Percentiles rank a stretch among this genome's conserved stretches.
These are phyloP conservation scores for Aureobasidium sp. DNA, from an alignment of 2,329 filamentous ascomycete genomes.

Conservation along the genomic window DNA sequence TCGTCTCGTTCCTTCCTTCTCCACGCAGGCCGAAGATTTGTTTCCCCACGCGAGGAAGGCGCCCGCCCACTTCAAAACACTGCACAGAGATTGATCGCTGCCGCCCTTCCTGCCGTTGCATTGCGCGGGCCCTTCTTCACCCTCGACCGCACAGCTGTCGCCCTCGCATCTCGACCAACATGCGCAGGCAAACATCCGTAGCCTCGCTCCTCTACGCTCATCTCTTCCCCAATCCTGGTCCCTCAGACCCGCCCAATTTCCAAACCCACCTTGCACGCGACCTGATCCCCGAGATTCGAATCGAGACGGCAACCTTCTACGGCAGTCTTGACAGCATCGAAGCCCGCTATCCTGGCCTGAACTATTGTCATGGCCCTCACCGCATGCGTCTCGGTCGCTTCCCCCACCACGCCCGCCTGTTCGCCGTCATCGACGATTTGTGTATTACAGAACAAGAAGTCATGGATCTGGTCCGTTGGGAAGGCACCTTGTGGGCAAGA, in stretches of 20 bases:
- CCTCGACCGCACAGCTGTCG: not conserved
- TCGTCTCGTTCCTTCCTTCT: not conserved
- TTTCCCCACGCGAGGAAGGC: constrained; percentile 8
- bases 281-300: constrained; percentile 69
- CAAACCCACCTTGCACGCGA: constrained; percentile 61
- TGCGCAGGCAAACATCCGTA: constrained; percentile 64
- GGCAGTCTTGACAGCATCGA: constrained; percentile 72
- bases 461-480: constrained; percentile 67
- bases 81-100: not conserved
- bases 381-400: constrained; percentile 71
- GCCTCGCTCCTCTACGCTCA: constrained; percentile 67
- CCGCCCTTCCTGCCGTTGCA: not conserved
- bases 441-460: constrained; percentile 65
- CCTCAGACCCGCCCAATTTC: constrained; percentile 65
- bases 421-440: constrained; percentile 66
- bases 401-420: constrained; percentile 68
- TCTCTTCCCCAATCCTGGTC: constrained; percentile 63
- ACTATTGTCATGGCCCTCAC: constrained; percentile 67
- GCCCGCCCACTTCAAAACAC: constrained; percentile 6
- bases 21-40: not conserved
- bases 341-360: constrained; percentile 73
- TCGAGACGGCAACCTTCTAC: constrained; percentile 72
- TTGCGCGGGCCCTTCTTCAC: not conserved
- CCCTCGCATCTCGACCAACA: constrained; percentile 31
- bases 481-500: constrained; percentile 76